phyloP scores from a whole-genome alignment of 768 basidiomycete species.

The Tephrocybe rancida region DNA sequence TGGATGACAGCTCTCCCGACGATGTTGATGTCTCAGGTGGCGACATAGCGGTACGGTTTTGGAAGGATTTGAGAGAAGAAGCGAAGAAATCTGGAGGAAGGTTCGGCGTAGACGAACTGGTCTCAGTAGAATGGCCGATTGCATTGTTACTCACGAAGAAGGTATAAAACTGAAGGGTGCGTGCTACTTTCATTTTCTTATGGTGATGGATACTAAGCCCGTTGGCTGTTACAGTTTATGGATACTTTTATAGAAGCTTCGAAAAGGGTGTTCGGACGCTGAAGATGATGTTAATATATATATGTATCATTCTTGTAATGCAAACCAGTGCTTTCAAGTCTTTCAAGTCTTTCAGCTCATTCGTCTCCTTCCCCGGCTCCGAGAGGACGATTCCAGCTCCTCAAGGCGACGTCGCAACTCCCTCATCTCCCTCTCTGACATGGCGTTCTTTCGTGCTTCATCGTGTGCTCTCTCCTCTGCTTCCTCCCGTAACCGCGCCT shows the following conservation, averaged over 20 bases:
- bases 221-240: too few relatives aligned
- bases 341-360: not conserved
- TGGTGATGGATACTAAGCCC: too few relatives aligned
- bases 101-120: conserved; percentile 37
- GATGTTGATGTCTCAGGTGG: conserved; percentile 44
- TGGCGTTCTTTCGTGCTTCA: conserved; percentile 12
- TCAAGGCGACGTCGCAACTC: conserved; percentile 13
- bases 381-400: conserved; percentile 9
- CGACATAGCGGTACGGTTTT: conserved; percentile 67
- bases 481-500: conserved; percentile 14
- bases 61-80: conserved; percentile 51
- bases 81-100: conserved; percentile 30
- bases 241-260: too few relatives aligned
- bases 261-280: too few relatives aligned
- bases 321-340: not conserved
- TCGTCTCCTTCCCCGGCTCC: not conserved
- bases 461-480: conserved; percentile 15
- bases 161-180: not conserved
- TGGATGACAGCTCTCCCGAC: not conserved
- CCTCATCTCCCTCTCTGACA: conserved; percentile 14
- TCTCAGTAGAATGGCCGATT: conserved; percentile 54
- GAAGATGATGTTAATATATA: not conserved
- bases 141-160: conserved; percentile 41
- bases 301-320: conserved; percentile 5
- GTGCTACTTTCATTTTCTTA: not conserved